phyloP scores from a whole-genome alignment of 768 basidiomycete species.

The Trametes punicea region DNA sequence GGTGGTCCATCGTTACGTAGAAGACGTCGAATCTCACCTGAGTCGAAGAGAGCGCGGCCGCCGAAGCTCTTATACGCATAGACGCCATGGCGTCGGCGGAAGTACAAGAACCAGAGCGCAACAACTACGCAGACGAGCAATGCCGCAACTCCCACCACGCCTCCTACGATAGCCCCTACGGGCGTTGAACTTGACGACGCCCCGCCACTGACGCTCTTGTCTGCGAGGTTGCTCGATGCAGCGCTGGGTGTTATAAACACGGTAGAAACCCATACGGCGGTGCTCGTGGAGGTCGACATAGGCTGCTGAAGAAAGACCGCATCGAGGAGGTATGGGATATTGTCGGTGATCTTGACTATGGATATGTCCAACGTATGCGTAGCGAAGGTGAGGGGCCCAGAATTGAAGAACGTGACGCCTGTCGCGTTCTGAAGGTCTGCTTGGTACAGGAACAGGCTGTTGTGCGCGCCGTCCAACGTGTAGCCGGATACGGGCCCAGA shows the following conservation, averaged over 20 bases:
- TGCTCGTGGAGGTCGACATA: not conserved
- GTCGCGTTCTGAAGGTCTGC: constrained; percentile 1
- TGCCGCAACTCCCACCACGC: constrained; percentile 16
- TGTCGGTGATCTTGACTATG: constrained; percentile 1
- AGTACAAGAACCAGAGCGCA: constrained; percentile 16
- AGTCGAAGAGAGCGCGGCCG: constrained; percentile 1
- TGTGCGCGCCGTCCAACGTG: constrained; percentile 16
- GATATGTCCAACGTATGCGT: constrained; percentile 22
- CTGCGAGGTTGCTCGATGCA: not conserved
- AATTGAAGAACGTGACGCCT: constrained; percentile 15
- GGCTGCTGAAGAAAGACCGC: constrained; percentile 13
- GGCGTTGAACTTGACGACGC: not conserved
- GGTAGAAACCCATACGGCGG: constrained; percentile 15
- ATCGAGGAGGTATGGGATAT: constrained; percentile 20
- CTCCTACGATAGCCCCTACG: constrained; percentile 21
- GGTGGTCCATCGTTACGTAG: no score
- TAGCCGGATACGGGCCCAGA: constrained; percentile 12
- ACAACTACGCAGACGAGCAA: constrained; percentile 11
- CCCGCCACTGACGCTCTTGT: not conserved
- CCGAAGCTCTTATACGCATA: constrained; percentile 10
- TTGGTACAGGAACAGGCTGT: constrained; percentile 13
- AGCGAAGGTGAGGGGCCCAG: constrained; percentile 9
- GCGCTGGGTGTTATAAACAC: constrained; percentile 3
- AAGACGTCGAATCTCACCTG: constrained; percentile 2
- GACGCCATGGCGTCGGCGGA: constrained; percentile 6